Conservation (phyloP, 805 yeast species). For the Candida endomychidarum region DNA sequence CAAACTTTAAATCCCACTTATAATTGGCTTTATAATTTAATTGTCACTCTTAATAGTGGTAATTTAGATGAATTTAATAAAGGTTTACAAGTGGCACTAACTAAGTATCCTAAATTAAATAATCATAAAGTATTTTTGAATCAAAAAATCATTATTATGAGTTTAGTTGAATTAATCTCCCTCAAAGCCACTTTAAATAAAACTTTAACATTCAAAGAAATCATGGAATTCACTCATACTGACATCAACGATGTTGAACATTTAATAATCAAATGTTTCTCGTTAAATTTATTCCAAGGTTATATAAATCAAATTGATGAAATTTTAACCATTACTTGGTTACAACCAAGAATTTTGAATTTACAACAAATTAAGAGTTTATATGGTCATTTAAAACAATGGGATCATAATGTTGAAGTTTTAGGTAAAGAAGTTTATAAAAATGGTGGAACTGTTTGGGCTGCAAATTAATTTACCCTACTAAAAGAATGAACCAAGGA, state of each 20-base stretch:
- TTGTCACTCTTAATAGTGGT: constrained; percentile 74
- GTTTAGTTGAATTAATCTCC: constrained; percentile 85
- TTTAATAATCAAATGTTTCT: constrained; percentile 86
- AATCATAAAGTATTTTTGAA: constrained; percentile 65
- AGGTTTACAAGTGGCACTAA: constrained; percentile 38
- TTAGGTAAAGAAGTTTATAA: constrained; percentile 46
- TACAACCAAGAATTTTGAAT: constrained; percentile 92
- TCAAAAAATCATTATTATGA: constrained; percentile 90
- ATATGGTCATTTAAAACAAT: constrained; percentile 67
- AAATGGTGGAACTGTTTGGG: constrained; percentile 46
- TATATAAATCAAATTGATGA: constrained; percentile 83
- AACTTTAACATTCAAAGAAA: constrained; percentile 68
- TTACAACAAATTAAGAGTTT: constrained; percentile 74
- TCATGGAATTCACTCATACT: constrained; percentile 66
- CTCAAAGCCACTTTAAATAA: constrained; percentile 72
- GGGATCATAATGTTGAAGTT: constrained; percentile 75
- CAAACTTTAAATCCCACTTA: constrained; percentile 47
- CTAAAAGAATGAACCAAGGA: too few relatives aligned
- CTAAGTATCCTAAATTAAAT: constrained; percentile 54
- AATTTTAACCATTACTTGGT: constrained; percentile 83
- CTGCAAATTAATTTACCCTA: constrained; percentile 22
- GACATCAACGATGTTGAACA: constrained; percentile 79
- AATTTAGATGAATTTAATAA: constrained; percentile 65
- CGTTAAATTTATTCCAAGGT: constrained; percentile 83
- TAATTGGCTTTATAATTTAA: constrained; percentile 70